phyloP scores from a whole-genome alignment of 139 green algal species.

The Dunaliella primolecta region DNA sequence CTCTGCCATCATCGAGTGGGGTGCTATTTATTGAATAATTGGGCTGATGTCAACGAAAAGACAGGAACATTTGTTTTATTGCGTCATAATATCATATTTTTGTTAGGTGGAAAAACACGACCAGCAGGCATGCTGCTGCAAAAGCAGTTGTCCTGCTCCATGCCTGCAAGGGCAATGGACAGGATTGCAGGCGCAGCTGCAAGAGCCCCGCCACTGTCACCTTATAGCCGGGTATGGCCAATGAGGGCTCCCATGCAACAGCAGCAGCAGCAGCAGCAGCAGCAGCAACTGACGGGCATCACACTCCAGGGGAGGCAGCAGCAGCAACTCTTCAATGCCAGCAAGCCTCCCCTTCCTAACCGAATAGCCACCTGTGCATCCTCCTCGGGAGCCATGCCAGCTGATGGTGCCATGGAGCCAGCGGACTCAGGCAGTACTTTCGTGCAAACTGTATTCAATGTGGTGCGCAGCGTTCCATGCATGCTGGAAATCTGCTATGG shows the following conservation, averaged over 20 bases:
- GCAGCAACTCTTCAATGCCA: not conserved
- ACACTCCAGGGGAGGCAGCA: too few species aligned
- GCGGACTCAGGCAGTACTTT: not conserved
- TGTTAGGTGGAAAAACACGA: too few species aligned
- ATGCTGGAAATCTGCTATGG: not conserved
- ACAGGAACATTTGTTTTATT: too few species aligned
- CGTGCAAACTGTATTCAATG: slow-evolving; percentile 29
- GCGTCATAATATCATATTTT: too few species aligned
- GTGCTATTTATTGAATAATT: too few species aligned
- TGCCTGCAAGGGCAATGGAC: not conserved
- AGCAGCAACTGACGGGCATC: too few species aligned
- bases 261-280: not conserved
- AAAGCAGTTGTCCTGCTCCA: not conserved
- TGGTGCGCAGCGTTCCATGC: slow-evolving; percentile 16
- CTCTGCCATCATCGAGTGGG: too few species aligned
- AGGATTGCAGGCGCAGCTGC: not conserved
- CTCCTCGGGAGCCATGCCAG: too few species aligned
- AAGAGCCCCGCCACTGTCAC: too few species aligned
- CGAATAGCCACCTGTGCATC: not conserved
- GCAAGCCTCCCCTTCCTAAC: not conserved
- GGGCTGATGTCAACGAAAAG: too few species aligned
- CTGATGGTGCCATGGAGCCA: not conserved
- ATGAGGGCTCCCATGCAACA: not conserved
- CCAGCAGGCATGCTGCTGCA: slow-evolving; percentile 1
- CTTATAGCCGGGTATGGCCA: too few species aligned